Base-by-base conservation (phyloP, 2,329 filamentous ascomycete species). In the Aureobasidium sp. region DNA sequence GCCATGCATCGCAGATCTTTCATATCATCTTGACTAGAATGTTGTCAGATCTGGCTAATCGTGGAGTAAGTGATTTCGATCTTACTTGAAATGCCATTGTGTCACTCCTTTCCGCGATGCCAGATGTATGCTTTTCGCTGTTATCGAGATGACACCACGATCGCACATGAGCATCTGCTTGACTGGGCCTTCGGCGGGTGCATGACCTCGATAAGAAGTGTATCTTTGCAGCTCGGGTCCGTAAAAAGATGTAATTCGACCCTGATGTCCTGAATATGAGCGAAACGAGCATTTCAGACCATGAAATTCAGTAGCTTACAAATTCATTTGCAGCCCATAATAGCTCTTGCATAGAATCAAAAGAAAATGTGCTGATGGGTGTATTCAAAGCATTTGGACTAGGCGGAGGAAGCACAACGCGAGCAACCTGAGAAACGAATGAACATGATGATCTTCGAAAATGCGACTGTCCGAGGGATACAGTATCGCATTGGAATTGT, bases 291-390 rank as follows among this genome's bases (percentile, higher is more conserved):
- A 13, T 45, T 54, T 8, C 4, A 16, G 25, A 36, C 2, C 6
- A 31, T 11, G 3, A 20, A 40, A 36, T 27, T n/a, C n/a, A 51
- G 48, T 20, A 31, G 79, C 88, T 83, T 84, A 96, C 93, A 85
- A 91, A 93, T 82, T 96, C 93, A 78, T 96, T 97, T 54, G 95
- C 97, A 4, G 91, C 90, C 96, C 97, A 99, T 62, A 99, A 81
- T 42, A 99, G 86, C 78, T 99, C 96, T 78, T 97, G 92, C 45
- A 87, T 86, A 66, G 91, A 92, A 78, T 99, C 96, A 79, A 99
- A 99, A 55, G 92, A 91, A 78, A 98, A 88, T 3, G 94, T 91
- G 51, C 92, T 91, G 71, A 94, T 89, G 66, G 89, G 89, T 27
- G 92, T 92, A 36, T 70, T 61, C 74, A 92, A 83, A 70, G 87